These are phyloP conservation scores for Staphylotrichum tortipilum DNA, from an alignment of 495 filamentous ascomycete genomes.

Conservation along the genomic window DNA sequence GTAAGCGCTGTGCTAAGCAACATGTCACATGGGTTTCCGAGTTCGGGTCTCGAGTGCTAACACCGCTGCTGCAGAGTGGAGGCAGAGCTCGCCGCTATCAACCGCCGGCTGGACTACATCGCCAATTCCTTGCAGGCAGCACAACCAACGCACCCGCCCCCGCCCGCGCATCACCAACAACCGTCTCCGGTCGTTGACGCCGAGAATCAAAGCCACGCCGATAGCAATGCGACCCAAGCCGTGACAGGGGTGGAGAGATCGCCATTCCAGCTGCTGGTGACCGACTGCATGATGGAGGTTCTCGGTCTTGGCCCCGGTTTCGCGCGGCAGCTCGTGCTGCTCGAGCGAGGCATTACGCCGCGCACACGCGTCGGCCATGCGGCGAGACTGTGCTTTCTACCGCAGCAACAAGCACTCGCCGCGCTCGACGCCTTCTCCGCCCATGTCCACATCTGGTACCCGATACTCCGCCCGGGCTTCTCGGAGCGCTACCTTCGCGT, in stretches of 20 bases:
- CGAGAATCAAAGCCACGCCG: neutral
- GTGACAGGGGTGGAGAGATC: neutral
- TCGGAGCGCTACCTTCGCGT: neutral
- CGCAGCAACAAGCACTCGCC: neutral
- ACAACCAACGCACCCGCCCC: neutral
- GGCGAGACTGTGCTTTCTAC: neutral
- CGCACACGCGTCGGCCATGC: neutral
- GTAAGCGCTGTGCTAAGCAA: neutral
- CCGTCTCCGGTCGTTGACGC: neutral
- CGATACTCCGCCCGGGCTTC: neutral
- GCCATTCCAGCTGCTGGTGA: neutral
- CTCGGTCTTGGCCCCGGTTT: neutral
- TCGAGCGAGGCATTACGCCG: neutral
- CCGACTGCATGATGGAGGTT: neutral
- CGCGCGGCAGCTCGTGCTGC: neutral
- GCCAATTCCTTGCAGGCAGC: neutral
- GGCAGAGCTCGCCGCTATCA: neutral
- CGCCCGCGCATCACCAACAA: neutral
- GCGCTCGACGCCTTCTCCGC: neutral
- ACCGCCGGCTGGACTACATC: neutral
- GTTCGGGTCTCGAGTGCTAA: neutral
- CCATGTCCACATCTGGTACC: neutral
- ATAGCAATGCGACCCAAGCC: neutral
- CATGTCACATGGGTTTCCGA: neutral
- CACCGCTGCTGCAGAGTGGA: neutral